Evolutionary conservation across 257 asterid genomes (phyloP), one percentile per base, ranked within the genome.

Genomic region (Solanum ossicruentum): DNA sequence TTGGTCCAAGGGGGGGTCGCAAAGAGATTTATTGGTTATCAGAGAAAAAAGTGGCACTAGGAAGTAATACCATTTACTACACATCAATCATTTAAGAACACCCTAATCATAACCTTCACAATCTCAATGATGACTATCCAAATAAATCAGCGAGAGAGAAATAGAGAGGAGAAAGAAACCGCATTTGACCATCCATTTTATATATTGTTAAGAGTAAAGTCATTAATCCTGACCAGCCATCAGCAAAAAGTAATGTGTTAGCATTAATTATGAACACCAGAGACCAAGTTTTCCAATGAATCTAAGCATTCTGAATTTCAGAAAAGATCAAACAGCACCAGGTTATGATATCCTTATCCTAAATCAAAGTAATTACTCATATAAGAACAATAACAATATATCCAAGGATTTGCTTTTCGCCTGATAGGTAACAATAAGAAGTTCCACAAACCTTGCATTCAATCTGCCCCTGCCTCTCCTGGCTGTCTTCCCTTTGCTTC

Each of bases 381-480:
- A 75, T 49, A 13, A 75, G 60, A 75, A 52, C 45, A 75, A 75
- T 45, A 26, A 52, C 83, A 78, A 47, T 17, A 16, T 52, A 78
- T 51, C 47, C 26, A 77, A 77, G 26, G 83, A 78, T 52, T 78
- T 78, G 65, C 45, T 8, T 78, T 77, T 78, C 52, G 26, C 47
- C 49, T 54, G 28, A 52, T 17, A 26, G 49, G 26, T 6, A 52
- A 28, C 65, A 78, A 52, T 51, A 49, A 52, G 28, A 78, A 78
- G 28, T 52, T 78, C 65, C 83, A 78, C 45, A 32, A 85, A 90
- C 92, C 91, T 90, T 90, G 92, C 92, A 90, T 86, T 87, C 91
- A 75, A 82, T 77, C 85, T 82, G 91, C 63, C 85, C 85, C 58
- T 75, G 77, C 63, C 88, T 61, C 82, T 90, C 92, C 7, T 75